Base-by-base conservation (phyloP, 495 filamentous ascomycete genomes). In the Penicillium argentinense region DNA sequence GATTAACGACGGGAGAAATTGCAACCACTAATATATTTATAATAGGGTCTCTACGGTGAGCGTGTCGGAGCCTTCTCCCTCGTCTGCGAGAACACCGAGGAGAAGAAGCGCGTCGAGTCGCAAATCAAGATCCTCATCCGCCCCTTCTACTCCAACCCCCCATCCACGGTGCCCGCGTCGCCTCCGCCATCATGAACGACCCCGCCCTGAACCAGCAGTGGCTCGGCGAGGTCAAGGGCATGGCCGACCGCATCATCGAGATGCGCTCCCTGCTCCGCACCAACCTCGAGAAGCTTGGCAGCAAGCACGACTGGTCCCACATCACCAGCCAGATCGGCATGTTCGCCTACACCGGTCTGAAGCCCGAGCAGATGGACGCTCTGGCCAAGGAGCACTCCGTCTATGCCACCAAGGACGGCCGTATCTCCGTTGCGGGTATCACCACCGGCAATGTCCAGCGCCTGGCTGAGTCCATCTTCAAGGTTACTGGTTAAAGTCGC, bases 261-360 rank as follows among this genome's bases (percentile, higher is more conserved):
- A 98, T 98, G 93, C 88, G 93, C 49, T 83, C 88, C 38, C 77
- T 95, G 27, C 83, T 98, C 55, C 92, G 93, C 77, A 80, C 86
- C 60, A 93, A 96, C 75, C 83, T 98, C 30, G 89, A 96, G 82
- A 84, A 87, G 68, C 82, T 95, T 47, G 93, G 92, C 56, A 91
- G 86, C 75, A 89, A 89, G 78, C 91, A 93, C 71, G 88, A 96
- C 73, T 98, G 93, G 93, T 86, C 84, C 70, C 93, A 98, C 77
- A 98, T 98, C 73, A 98, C 93, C 43, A 89, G 79, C 67, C 92
- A 87, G 75, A 98, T 98, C 55, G 93, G 93, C 73, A 98, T 98
- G 93, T 98, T 98, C 63, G 92, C 92, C 57, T 98, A 93, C 77
- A 98, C 93, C 24, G 93, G 93, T 39, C 73, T 98, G 63, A 91